Percentiles rank a stretch among this genome's conserved stretches.
These are phyloP conservation scores for Rhizopogon vinicolor DNA, from an alignment of 768 basidiomycete genomes.

Conservation along the genomic window DNA sequence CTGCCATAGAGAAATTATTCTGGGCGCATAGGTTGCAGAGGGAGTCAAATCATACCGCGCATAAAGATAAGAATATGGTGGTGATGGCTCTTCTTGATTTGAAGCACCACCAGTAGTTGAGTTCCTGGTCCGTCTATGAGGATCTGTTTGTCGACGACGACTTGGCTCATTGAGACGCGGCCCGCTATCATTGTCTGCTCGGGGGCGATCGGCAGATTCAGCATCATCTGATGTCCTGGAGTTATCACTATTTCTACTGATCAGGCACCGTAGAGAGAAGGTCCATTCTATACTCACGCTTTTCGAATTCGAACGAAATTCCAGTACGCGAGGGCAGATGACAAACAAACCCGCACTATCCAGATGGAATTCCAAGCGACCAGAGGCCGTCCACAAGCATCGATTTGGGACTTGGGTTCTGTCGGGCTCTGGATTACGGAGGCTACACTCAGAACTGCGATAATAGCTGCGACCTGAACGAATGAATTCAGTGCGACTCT, in stretches of 20 bases:
- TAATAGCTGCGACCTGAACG: conserved; percentile 45
- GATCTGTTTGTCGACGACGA: conserved; percentile 12
- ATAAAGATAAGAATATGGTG: conserved; percentile 22
- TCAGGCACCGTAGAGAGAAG: conserved; percentile 5
- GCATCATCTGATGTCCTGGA: conserved; percentile 18
- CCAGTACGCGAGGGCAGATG: conserved; percentile 51
- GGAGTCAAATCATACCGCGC: conserved; percentile 17
- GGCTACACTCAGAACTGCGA: conserved; percentile 45
- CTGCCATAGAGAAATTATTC: conserved; percentile 25
- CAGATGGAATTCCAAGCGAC: conserved; percentile 67
- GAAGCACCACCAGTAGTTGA: conserved; percentile 6
- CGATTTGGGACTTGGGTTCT: conserved; percentile 45
- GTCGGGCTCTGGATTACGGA: conserved; percentile 44
- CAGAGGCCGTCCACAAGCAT: conserved; percentile 58
- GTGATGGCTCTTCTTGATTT: conserved; percentile 21
- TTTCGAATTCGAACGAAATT: conserved; percentile 38
- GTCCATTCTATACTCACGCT: conserved; percentile 15
- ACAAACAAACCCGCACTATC: conserved; percentile 49
- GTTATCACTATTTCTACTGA: conserved; percentile 13
- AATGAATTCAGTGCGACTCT: conserved; percentile 7
- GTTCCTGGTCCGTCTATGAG: conserved; percentile 12
- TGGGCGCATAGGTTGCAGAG: background rate
- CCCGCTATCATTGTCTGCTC: conserved; percentile 12
- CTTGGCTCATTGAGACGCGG: conserved; percentile 10
- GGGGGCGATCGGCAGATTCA: conserved; percentile 20